Percentiles rank a stretch among this genome's conserved stretches.
phyloP scores from a whole-genome alignment of 2,329 filamentous ascomycete species.

The Neonectria punicea region DNA sequence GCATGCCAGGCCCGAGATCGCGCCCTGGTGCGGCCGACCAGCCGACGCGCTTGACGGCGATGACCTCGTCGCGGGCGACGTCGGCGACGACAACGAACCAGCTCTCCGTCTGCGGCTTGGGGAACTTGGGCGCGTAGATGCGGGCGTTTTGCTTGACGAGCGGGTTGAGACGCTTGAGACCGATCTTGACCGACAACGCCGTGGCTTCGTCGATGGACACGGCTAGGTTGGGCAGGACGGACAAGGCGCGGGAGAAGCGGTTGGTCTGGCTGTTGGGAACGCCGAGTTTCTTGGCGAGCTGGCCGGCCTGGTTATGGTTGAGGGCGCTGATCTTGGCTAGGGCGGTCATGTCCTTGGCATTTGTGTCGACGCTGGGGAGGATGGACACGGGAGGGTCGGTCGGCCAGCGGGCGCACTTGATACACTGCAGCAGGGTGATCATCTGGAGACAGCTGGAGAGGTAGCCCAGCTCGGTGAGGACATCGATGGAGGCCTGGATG shows the following conservation, averaged over 20 bases:
- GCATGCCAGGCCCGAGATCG: slow-evolving; percentile 54
- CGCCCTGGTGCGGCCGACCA: slow-evolving; percentile 63
- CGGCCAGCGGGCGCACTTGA: slow-evolving; percentile 94
- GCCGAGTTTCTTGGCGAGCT: slow-evolving; percentile 61
- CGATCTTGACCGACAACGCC: slow-evolving; percentile 70
- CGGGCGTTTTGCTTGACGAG: slow-evolving; percentile 73
- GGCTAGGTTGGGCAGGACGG: slow-evolving; percentile 75
- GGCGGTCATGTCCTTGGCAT: slow-evolving; percentile 54
- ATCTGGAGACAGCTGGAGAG: slow-evolving; percentile 82
- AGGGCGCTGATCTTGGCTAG: slow-evolving; percentile 57
- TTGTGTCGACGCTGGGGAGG: slow-evolving; percentile 74
- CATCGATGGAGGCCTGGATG: slow-evolving; percentile 93
- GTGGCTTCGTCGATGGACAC: slow-evolving; percentile 71
- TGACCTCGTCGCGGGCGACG: slow-evolving; percentile 74
- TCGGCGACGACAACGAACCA: slow-evolving; percentile 87
- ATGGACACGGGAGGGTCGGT: slow-evolving; percentile 82
- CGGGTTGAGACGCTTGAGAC: slow-evolving; percentile 74
- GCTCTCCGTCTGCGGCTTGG: slow-evolving; percentile 93
- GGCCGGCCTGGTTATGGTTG: slow-evolving; percentile 49
- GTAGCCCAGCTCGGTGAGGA: slow-evolving; percentile 89
- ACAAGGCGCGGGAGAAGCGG: slow-evolving; percentile 68
- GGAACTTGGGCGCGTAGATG: slow-evolving; percentile 89
- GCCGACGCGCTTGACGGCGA: slow-evolving; percentile 86
- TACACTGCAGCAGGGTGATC: slow-evolving; percentile 86
- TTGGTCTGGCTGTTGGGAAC: slow-evolving; percentile 57